Conservation (phyloP, 345 rosid genomes). For the Clarkia xantiana region DNA sequence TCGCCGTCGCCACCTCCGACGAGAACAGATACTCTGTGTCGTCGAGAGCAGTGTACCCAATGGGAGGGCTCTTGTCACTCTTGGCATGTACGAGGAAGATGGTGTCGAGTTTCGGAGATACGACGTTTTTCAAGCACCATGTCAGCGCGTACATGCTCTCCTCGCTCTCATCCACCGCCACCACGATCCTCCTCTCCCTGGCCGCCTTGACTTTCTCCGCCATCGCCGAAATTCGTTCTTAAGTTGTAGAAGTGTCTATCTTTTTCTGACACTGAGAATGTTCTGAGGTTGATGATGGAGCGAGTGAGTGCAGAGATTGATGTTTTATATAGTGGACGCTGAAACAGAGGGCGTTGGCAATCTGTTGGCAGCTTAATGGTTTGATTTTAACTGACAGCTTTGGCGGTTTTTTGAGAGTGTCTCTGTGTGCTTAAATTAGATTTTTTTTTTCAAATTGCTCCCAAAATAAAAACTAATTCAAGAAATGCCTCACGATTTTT, state of each 20-base stretch:
- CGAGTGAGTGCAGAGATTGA: background rate
- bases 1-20: constrained; percentile 24
- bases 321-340: background rate
- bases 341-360: background rate
- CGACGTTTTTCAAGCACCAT: constrained; percentile 40
- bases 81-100: constrained; percentile 38
- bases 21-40: constrained; percentile 57
- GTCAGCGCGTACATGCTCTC: constrained; percentile 55
- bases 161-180: constrained; percentile 48
- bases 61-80: constrained; percentile 26
- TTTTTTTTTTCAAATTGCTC: too few species aligned
- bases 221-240: background rate
- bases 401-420: background rate
- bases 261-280: background rate
- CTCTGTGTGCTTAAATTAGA: too few species aligned
- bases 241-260: too few species aligned
- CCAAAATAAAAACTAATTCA: too few species aligned
- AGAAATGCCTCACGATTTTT: too few species aligned
- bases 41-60: constrained; percentile 22
- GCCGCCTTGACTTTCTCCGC: constrained; percentile 9
- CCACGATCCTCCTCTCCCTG: constrained; percentile 27
- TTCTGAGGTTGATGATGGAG: background rate
- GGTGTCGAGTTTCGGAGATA: constrained; percentile 22
- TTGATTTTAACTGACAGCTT: background rate
- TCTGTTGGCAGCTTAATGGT: constrained; percentile 11